Conservation (phyloP, 139 green algal genomes). For the Asterochloris erici region DNA sequence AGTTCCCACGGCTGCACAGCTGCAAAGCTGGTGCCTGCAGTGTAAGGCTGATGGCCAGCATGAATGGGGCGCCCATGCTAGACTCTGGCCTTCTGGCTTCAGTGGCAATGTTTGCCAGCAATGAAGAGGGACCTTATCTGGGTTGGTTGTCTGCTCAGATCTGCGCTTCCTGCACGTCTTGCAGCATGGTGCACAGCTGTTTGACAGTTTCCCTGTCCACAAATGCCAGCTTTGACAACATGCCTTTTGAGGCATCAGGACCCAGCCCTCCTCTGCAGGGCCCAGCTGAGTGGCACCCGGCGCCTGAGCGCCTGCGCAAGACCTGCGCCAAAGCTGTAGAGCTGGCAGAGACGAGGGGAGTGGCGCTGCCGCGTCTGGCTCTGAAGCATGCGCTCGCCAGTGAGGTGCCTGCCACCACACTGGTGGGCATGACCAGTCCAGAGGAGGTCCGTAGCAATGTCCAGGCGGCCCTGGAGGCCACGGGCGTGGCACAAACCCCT, state of each 20-base stretch:
- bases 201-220: no score
- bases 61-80: no score
- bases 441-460: slow-evolving; percentile 53
- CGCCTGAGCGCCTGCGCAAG: slow-evolving; percentile 61
- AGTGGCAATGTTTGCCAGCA: no score
- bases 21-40: no score
- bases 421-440: slow-evolving; percentile 76
- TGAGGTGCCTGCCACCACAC: slow-evolving; percentile 57
- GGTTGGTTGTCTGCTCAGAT: no score
- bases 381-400: slow-evolving; percentile 57
- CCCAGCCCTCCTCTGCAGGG: slow-evolving; percentile 39
- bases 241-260: background rate
- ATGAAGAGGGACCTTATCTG: no score
- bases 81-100: no score
- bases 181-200: no score
- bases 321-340: slow-evolving; percentile 50
- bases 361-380: slow-evolving; percentile 62
- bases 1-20: no score
- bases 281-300: slow-evolving; percentile 89
- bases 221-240: no score
- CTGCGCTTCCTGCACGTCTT: no score
- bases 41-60: no score
- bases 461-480: slow-evolving; percentile 41
- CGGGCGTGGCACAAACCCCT: slow-evolving; percentile 32
- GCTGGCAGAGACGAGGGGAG: slow-evolving; percentile 32